These are phyloP conservation scores for Suillus fuscotomentosus DNA, from an alignment of 768 basidiomycete species.

Conservation along the genomic window DNA sequence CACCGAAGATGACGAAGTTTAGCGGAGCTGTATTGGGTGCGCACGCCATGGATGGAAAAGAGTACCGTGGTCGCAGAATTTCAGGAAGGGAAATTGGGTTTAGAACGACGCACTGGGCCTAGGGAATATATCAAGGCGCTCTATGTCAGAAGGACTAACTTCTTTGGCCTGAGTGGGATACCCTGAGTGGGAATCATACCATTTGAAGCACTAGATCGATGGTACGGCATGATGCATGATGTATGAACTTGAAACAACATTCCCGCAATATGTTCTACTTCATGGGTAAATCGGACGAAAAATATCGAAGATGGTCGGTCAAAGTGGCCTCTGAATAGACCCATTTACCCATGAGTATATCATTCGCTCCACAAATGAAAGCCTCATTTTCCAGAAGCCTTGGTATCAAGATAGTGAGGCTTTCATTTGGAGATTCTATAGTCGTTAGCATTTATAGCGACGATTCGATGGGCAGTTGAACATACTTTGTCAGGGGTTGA, in stretches of 20 bases:
- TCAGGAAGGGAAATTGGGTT: neutral
- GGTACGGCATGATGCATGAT: neutral
- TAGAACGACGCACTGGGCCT: neutral
- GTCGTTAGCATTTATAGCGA: neutral
- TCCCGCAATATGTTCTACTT: neutral
- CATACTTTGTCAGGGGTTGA: neutral
- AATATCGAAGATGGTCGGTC: neutral
- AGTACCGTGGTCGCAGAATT: neutral
- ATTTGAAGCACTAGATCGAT: neutral
- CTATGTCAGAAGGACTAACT: neutral
- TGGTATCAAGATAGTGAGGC: neutral
- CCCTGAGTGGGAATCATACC: neutral
- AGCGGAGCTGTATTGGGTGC: neutral
- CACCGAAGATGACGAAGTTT: conserved; percentile 9
- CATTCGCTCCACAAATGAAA: neutral
- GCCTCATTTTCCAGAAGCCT: neutral
- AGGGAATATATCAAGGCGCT: neutral
- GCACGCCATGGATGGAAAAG: neutral
- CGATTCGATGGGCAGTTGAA: neutral
- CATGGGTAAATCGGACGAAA: neutral
- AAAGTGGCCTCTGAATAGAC: neutral
- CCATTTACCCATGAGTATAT: neutral
- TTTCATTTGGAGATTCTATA: neutral
- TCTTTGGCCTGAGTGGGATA: neutral
- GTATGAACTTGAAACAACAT: neutral